Percentiles rank a stretch among this genome's conserved stretches.
Conservation (phyloP, 2,329 filamentous ascomycete species). For the Alternaria longipes region DNA sequence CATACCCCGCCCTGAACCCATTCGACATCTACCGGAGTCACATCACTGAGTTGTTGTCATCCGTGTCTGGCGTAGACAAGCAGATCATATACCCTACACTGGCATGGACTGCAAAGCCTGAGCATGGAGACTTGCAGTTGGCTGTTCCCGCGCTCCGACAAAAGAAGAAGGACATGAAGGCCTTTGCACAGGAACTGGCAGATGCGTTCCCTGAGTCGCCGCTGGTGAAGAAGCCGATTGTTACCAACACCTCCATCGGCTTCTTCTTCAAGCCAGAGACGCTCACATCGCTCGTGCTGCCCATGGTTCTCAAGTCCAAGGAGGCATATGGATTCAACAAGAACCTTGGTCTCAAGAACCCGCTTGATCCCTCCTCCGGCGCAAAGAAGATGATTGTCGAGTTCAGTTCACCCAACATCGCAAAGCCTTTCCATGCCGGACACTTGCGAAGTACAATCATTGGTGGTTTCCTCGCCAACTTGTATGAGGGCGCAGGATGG, state of each 20-base stretch:
- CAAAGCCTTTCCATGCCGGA: slow-evolving; percentile 80
- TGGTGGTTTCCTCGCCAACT: slow-evolving; percentile 74
- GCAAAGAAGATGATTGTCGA: slow-evolving; percentile 78
- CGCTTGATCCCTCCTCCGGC: slow-evolving; percentile 66
- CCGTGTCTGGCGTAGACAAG: slow-evolving; percentile 74
- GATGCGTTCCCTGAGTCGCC: slow-evolving; percentile 76
- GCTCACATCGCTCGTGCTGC: slow-evolving; percentile 72
- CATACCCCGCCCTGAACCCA: slow-evolving; percentile 74
- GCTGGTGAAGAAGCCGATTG: slow-evolving; percentile 74
- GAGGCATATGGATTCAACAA: slow-evolving; percentile 70
- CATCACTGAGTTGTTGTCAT: slow-evolving; percentile 72
- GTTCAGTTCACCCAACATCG: slow-evolving; percentile 87
- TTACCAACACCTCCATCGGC: slow-evolving; percentile 74
- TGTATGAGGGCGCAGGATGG: slow-evolving; percentile 75
- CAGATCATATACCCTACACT: slow-evolving; percentile 78
- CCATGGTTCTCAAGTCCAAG: slow-evolving; percentile 71
- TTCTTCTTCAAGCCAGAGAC: slow-evolving; percentile 82
- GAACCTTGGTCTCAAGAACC: slow-evolving; percentile 67
- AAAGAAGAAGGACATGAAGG: slow-evolving; percentile 70
- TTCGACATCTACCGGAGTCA: slow-evolving; percentile 82
- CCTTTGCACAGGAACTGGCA: slow-evolving; percentile 64
- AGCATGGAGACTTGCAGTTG: slow-evolving; percentile 83
- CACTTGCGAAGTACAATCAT: slow-evolving; percentile 81
- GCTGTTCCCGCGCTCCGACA: slow-evolving; percentile 81
- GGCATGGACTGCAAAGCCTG: slow-evolving; percentile 79